Evolutionary conservation across 257 asterid genomes (phyloP).

Genomic region (Marsdenia floribunda): DNA sequence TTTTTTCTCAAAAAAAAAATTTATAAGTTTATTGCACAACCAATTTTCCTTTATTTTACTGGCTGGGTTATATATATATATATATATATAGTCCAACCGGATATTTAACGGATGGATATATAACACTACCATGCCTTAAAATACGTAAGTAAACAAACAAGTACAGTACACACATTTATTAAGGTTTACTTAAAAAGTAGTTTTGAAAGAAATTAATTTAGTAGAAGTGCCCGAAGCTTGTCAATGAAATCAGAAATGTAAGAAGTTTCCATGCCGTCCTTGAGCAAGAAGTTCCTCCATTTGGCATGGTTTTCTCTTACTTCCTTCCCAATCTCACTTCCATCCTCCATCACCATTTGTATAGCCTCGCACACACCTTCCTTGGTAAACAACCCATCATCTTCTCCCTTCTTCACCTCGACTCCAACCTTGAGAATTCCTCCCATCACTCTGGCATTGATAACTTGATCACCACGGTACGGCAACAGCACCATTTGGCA

Average conservation of each 20-base stretch:
- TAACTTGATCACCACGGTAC: constrained; percentile 52
- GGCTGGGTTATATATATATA: too few relatives aligned
- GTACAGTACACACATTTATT: too few relatives aligned
- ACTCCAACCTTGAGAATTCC: constrained; percentile 66
- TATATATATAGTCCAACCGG: too few relatives aligned
- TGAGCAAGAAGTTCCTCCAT: constrained; percentile 18
- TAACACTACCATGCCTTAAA: too few relatives aligned
- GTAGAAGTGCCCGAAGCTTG: neutral
- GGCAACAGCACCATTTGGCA: constrained; percentile 66
- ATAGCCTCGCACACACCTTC: constrained; percentile 31
- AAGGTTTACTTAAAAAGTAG: too few relatives aligned
- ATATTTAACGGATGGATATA: too few relatives aligned
- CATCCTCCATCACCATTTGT: constrained; percentile 27
- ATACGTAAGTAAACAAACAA: too few relatives aligned
- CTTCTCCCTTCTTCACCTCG: constrained; percentile 63
- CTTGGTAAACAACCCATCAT: constrained; percentile 50
- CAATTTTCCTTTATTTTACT: too few relatives aligned
- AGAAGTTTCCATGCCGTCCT: neutral
- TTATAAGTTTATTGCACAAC: too few relatives aligned
- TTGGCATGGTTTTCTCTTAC: constrained; percentile 30
- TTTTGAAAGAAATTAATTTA: too few relatives aligned
- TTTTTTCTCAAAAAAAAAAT: too few relatives aligned
- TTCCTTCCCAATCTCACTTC: constrained; percentile 25
- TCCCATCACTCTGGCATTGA: constrained; percentile 62
- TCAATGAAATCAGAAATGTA: neutral